Evolutionary conservation across 1,284 basidiomycete genomes (phyloP).

Genomic region (Rugosomyces carneus): DNA sequence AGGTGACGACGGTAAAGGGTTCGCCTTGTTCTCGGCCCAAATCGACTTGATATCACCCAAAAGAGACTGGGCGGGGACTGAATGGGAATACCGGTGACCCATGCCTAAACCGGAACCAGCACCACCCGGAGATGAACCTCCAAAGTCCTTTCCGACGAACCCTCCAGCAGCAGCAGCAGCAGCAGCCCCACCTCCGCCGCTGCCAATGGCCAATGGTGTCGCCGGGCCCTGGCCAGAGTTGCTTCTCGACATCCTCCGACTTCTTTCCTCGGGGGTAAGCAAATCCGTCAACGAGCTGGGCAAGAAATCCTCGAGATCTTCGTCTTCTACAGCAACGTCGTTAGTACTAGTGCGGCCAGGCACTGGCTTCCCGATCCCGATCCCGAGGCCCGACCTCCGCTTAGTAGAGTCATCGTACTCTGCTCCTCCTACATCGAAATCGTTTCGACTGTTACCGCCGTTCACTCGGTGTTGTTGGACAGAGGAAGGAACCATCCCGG

Average conservation of each 20-base stretch:
- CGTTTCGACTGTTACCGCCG: slow-evolving; percentile 1
- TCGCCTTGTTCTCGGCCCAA: slow-evolving; percentile 44
- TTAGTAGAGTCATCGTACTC: slow-evolving; percentile 28
- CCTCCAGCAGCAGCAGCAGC: no score
- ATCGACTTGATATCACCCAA: slow-evolving; percentile 70
- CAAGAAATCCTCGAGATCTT: slow-evolving; percentile 81
- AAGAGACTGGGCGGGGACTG: slow-evolving; percentile 68
- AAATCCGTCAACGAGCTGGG: slow-evolving; percentile 85
- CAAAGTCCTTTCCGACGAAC: slow-evolving; percentile 5
- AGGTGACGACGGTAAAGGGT: slow-evolving; percentile 26
- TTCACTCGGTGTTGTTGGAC: slow-evolving; percentile 9
- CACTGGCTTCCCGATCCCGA: slow-evolving; percentile 15
- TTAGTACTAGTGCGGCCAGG: slow-evolving; percentile 16
- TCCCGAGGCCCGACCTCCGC: slow-evolving; percentile 17
- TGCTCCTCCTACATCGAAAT: slow-evolving; percentile 27
- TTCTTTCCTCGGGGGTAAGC: slow-evolving; percentile 77
- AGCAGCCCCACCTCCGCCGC: slow-evolving; percentile 13
- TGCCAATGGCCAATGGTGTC: slow-evolving; percentile 17
- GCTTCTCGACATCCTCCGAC: slow-evolving; percentile 70
- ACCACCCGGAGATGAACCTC: slow-evolving; percentile 10
- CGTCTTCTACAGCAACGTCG: slow-evolving; percentile 56
- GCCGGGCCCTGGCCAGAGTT: slow-evolving; percentile 37
- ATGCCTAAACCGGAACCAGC: slow-evolving; percentile 18
- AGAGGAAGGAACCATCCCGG: slow-evolving; percentile 21
- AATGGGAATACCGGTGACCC: slow-evolving; percentile 69